Evolutionary conservation across 2,329 filamentous ascomycete genomes (phyloP).

Genomic region (Fusarium redolens): DNA sequence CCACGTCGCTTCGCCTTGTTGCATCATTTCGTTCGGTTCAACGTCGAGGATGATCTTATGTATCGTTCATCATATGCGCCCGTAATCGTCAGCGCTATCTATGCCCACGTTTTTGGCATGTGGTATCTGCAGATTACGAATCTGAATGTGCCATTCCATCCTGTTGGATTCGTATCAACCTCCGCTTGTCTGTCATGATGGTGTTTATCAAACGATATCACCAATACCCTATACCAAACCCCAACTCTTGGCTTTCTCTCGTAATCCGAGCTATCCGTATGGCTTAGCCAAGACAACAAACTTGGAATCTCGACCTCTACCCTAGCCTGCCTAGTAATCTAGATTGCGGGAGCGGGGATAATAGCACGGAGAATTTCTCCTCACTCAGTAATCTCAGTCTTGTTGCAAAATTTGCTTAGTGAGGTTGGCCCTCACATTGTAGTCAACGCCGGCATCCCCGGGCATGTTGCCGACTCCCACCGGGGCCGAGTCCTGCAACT

Average conservation of each 20-base stretch:
- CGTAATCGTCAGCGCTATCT: not conserved
- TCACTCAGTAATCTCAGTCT: not conserved
- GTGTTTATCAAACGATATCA: conserved; percentile 7
- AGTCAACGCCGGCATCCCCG: not conserved
- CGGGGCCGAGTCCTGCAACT: not conserved
- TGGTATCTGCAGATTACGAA: conserved; percentile 12
- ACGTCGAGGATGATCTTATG: not conserved
- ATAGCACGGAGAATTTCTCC: conserved; percentile 22
- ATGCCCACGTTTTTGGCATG: conserved; percentile 31
- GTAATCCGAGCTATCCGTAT: conserved; percentile 12
- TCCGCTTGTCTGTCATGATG: not conserved
- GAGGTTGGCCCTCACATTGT: not conserved
- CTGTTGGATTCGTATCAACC: not conserved
- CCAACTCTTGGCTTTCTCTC: not conserved
- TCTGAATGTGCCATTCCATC: not conserved
- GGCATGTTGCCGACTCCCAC: not conserved
- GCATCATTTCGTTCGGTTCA: conserved; percentile 1
- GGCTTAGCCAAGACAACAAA: not conserved
- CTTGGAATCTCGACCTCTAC: not conserved
- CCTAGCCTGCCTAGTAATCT: conserved; percentile 10
- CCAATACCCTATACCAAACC: not conserved
- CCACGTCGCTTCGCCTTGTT: not conserved
- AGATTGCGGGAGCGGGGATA: conserved; percentile 36
- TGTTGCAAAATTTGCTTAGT: not conserved
- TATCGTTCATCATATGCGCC: conserved; percentile 4